A percentile compares a stretch with the other conserved stretches of the same genome.
These are phyloP conservation scores for Botrytis aclada DNA, from an alignment of 2,329 filamentous ascomycete species.

Conservation along the genomic window DNA sequence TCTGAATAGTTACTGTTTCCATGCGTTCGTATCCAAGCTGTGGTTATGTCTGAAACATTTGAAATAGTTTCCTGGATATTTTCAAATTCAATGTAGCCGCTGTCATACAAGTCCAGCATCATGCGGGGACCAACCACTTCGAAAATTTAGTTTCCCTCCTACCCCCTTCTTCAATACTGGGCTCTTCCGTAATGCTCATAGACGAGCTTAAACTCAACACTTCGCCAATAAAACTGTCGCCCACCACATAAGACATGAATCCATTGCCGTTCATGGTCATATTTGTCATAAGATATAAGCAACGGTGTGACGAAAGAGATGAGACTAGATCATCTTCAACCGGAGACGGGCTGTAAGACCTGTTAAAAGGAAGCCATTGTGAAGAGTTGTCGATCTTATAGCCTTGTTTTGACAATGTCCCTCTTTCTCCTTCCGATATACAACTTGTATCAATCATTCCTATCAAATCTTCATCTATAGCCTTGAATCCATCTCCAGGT, in stretches of 20 bases:
- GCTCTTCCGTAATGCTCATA: too few relatives aligned
- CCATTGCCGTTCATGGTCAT: rapidly evolving
- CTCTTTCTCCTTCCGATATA: background rate
- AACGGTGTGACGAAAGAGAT: background rate
- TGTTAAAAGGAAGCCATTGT: background rate
- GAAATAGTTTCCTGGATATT: background rate
- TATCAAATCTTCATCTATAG: background rate
- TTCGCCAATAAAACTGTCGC: rapidly evolving
- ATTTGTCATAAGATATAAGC: background rate
- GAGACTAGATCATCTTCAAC: background rate
- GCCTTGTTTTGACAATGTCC: background rate
- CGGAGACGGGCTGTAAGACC: rapidly evolving
- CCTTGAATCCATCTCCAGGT: rapidly evolving
- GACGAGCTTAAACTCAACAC: too few relatives aligned
- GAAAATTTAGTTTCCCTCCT: too few relatives aligned
- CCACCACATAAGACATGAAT: rapidly evolving
- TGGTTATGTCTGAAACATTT: background rate
- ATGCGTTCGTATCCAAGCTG: background rate
- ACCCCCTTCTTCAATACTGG: too few relatives aligned
- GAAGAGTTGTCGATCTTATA: background rate
- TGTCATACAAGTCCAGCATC: background rate
- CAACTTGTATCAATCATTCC: background rate
- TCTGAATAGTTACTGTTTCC: background rate
- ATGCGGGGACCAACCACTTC: background rate
- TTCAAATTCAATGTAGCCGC: background rate